Percentiles rank a stretch among this genome's conserved stretches.
phyloP scores from a whole-genome alignment of 2,329 filamentous ascomycete species.

The Arthrobotrys pseudoclavata region DNA sequence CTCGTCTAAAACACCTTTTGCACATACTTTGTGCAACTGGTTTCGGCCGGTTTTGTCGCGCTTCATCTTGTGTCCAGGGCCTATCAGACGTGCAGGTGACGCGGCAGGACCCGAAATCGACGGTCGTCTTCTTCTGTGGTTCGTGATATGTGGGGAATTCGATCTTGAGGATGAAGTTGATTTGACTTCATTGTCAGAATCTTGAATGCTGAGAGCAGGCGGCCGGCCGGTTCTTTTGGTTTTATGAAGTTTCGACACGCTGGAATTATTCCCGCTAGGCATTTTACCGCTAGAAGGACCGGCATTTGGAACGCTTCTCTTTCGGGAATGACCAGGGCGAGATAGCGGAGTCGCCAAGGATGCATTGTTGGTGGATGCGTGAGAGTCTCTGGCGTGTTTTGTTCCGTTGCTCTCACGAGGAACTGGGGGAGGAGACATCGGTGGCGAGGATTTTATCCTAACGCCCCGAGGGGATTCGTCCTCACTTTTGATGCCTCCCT shows the following conservation, averaged over 20 bases:
- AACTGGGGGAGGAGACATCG: constrained; percentile 61
- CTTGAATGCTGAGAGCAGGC: constrained; percentile 37
- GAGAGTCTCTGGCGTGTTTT: constrained; percentile 33
- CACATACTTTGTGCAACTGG: constrained; percentile 87
- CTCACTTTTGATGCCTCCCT: constrained; percentile 43
- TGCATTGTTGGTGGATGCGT: constrained; percentile 18
- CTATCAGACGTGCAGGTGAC: constrained; percentile 54
- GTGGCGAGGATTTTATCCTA: constrained; percentile 62
- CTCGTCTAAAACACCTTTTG: constrained; percentile 82
- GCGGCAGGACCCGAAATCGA: constrained; percentile 50
- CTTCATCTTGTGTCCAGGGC: constrained; percentile 78
- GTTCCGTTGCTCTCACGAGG: constrained; percentile 54
- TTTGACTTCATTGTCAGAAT: constrained; percentile 51
- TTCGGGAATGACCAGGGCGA: constrained; percentile 42
- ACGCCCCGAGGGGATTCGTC: constrained; percentile 56
- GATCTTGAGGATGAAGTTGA: constrained; percentile 55
- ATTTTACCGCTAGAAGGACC: constrained; percentile 29
- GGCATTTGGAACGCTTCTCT: constrained; percentile 41
- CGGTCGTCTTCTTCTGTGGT: constrained; percentile 39
- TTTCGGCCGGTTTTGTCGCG: constrained; percentile 94
- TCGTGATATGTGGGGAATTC: constrained; percentile 40
- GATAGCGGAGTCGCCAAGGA: constrained; percentile 18
- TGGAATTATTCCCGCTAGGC: constrained; percentile 2
- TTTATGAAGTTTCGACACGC: constrained; percentile 30
- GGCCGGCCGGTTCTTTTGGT: constrained; percentile 46